Evolutionary conservation across 805 yeast genomes (phyloP).

Genomic region (Saccharomyces paradoxus): DNA sequence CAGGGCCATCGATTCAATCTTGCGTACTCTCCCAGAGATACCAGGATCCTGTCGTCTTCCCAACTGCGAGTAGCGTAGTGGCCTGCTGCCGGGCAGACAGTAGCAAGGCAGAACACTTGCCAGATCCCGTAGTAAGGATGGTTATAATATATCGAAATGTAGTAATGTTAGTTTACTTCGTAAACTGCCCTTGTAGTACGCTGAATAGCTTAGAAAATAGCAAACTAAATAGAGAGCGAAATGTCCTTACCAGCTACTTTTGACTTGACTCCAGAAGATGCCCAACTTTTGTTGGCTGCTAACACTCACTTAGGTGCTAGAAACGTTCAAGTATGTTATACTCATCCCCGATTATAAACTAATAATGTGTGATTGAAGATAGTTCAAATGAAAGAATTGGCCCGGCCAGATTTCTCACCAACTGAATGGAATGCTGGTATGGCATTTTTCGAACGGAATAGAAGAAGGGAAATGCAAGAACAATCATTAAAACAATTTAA

Average conservation of each 20-base stretch:
- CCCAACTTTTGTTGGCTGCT: constrained; percentile 98
- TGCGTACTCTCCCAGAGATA: not conserved
- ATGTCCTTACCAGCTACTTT: constrained; percentile 85
- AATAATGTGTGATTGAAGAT: not conserved
- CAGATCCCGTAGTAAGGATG: not conserved
- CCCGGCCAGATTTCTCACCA: not conserved
- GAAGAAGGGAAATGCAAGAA: not conserved
- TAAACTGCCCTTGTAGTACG: not conserved
- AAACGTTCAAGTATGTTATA: constrained; percentile 90
- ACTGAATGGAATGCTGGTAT: not conserved
- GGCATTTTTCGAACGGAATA: not conserved
- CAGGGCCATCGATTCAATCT: not conserved
- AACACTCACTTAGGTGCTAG: constrained; percentile 98
- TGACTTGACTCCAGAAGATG: constrained; percentile 95
- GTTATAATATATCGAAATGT: not conserved
- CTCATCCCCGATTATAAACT: not conserved
- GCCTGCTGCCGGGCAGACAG: not conserved
- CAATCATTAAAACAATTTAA: not conserved
- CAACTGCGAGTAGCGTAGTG: not conserved
- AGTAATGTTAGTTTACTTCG: not conserved
- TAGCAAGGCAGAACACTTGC: not conserved
- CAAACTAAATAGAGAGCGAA: constrained; percentile 19
- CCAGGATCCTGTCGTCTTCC: not conserved
- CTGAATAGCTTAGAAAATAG: constrained; percentile 3
- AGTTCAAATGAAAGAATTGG: not conserved